These are phyloP conservation scores for Tetrahymena elliotti DNA, from an alignment of 73 alveolate genomes.

Conservation along the genomic window DNA sequence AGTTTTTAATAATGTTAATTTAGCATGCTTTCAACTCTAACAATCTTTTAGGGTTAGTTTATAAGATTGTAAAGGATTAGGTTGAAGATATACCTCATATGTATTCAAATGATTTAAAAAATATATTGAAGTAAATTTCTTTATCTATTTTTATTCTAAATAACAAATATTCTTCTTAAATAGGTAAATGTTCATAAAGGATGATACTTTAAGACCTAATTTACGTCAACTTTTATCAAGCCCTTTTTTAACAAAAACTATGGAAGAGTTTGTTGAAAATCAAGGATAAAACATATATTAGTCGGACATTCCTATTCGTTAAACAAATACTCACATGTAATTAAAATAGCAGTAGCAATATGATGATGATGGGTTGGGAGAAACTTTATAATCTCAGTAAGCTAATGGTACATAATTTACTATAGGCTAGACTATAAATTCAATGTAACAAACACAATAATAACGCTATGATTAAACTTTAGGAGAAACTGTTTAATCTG, in stretches of 20 bases:
- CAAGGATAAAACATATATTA: background rate
- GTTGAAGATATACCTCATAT: conserved; percentile 75
- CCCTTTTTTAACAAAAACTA: background rate
- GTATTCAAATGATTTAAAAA: conserved; percentile 50
- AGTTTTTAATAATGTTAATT: too few species aligned
- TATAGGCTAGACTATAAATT: background rate
- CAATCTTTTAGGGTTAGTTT: conserved; percentile 76
- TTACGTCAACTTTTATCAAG: conserved; percentile 3
- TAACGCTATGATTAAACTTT: background rate
- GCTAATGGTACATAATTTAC: background rate
- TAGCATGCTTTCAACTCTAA: conserved; percentile 93
- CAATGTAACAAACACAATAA: background rate
- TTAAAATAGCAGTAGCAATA: background rate
- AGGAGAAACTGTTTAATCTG: background rate
- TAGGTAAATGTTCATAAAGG: conserved; percentile 1
- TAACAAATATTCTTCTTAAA: too few species aligned
- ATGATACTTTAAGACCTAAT: conserved; percentile 3
- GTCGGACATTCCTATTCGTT: background rate
- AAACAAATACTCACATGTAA: background rate
- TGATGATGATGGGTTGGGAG: background rate
- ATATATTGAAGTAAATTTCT: conserved; percentile 6
- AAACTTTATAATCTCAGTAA: background rate
- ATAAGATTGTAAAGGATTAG: conserved; percentile 73
- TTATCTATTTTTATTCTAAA: background rate
- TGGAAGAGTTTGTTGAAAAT: conserved; percentile 13